A percentile compares a stretch with the other conserved stretches of the same genome.
Conservation (phyloP, 2,329 filamentous ascomycete species). For the Orbilia oligospora region DNA sequence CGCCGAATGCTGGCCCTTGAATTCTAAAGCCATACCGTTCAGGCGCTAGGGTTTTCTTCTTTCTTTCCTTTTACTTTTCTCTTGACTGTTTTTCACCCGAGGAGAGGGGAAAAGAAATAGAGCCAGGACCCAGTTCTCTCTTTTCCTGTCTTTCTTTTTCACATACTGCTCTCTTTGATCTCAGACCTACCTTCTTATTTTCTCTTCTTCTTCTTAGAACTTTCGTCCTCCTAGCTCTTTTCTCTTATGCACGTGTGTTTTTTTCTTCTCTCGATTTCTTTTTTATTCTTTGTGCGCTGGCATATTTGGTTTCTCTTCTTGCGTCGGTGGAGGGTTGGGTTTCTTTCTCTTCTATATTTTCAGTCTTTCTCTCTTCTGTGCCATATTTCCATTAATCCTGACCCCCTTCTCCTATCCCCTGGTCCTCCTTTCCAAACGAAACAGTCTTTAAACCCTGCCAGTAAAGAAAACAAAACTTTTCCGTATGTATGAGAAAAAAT, state of each 20-base stretch:
- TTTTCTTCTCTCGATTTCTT: constrained; percentile 10
- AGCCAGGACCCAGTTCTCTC: background rate
- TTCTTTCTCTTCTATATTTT: constrained; percentile 26
- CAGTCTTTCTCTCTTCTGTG: constrained; percentile 45
- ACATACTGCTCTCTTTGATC: background rate
- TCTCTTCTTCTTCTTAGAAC: background rate
- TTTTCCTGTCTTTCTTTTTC: constrained; percentile 1
- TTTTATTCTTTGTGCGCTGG: constrained; percentile 9
- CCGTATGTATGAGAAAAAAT: constrained; percentile 38
- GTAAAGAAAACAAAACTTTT: constrained; percentile 48
- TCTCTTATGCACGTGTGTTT: constrained; percentile 6
- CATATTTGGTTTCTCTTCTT: constrained; percentile 22
- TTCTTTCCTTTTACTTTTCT: constrained; percentile 11
- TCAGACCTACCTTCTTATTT: constrained; percentile 5
- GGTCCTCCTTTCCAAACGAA: background rate
- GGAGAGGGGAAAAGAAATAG: background rate
- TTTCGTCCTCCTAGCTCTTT: constrained; percentile 3
- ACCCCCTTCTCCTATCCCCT: background rate
- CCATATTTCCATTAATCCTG: constrained; percentile 54
- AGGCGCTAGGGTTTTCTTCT: constrained; percentile 10
- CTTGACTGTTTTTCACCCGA: constrained; percentile 13
- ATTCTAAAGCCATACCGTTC: constrained; percentile 17
- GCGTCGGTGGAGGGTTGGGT: background rate
- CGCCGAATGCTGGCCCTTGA: background rate
- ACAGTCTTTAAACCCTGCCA: constrained; percentile 24